Evolutionary conservation across 2,329 filamentous ascomycete species (phyloP).

Genomic region (Microsporum audouinii): DNA sequence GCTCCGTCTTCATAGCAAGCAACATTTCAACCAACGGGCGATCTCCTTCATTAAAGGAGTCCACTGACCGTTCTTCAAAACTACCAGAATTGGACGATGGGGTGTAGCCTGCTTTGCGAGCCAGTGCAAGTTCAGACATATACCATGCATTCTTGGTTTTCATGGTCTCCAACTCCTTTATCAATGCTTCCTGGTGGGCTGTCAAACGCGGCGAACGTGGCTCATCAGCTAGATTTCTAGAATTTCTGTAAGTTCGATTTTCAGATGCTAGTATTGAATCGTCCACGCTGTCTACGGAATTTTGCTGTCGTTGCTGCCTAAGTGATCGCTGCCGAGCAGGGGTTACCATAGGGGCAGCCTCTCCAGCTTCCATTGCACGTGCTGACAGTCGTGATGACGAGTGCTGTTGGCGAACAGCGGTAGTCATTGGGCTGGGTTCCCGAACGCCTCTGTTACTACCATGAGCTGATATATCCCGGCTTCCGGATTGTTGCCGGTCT

Average conservation of each 20-base stretch:
- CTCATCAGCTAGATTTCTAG: constrained; percentile 32
- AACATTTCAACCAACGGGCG: constrained; percentile 85
- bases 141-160: constrained; percentile 94
- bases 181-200: constrained; percentile 48
- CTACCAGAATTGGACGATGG: constrained; percentile 44
- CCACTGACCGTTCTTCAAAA: constrained; percentile 61
- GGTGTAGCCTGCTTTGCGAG: constrained; percentile 75
- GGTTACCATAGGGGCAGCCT: constrained; percentile 35
- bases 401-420: constrained; percentile 47
- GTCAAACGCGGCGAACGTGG: constrained; percentile 36
- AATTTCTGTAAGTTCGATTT: constrained; percentile 29
- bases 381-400: constrained; percentile 22
- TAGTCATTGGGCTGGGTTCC: constrained; percentile 42
- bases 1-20: constrained; percentile 77
- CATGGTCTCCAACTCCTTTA: constrained; percentile 75
- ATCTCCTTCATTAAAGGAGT: constrained; percentile 83
- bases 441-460: constrained; percentile 24
- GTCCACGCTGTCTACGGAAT: constrained; percentile 56
- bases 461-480: constrained; percentile 29
- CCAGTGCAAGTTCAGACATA: constrained; percentile 83
- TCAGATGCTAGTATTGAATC: constrained; percentile 43
- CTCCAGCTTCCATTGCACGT: constrained; percentile 38
- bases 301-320: constrained; percentile 49
- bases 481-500: constrained; percentile 38
- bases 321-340: constrained; percentile 41